Evolutionary conservation across 176 grass and related monocot species (phyloP).

Genomic region (Hordeum marinum): DNA sequence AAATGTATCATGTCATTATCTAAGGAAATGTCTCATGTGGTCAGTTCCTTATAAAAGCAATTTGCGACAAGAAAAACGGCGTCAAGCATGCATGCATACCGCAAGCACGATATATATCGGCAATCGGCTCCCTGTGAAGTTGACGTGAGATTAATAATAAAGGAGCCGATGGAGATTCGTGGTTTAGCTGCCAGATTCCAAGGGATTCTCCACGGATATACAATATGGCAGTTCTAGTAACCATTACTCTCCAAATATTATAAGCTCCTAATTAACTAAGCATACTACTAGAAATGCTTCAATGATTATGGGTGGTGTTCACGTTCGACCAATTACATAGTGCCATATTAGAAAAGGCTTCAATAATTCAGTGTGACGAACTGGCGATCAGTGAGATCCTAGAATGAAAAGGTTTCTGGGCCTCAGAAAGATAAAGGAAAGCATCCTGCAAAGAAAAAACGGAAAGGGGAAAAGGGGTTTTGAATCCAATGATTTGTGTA

Average conservation of each 20-base stretch:
- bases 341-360: background rate
- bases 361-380: background rate
- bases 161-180: background rate
- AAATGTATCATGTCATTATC: background rate
- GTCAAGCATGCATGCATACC: background rate
- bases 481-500: background rate
- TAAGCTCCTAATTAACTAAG: background rate
- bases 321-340: slow-evolving; percentile 14
- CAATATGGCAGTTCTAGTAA: slow-evolving; percentile 10
- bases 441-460: background rate
- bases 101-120: background rate
- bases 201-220: background rate
- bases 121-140: background rate
- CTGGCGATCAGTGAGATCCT: slow-evolving; percentile 5
- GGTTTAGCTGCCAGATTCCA: background rate
- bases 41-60: background rate
- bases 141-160: slow-evolving; percentile 34
- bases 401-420: background rate
- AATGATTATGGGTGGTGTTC: slow-evolving; percentile 15
- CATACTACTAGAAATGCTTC: background rate
- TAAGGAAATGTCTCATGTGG: background rate
- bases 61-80: background rate
- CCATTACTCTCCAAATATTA: background rate
- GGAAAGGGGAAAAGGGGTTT: background rate
- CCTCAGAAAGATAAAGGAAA: background rate